These are phyloP conservation scores for Phoma sp. DNA, from an alignment of 2,329 filamentous ascomycete species.

Conservation along the genomic window DNA sequence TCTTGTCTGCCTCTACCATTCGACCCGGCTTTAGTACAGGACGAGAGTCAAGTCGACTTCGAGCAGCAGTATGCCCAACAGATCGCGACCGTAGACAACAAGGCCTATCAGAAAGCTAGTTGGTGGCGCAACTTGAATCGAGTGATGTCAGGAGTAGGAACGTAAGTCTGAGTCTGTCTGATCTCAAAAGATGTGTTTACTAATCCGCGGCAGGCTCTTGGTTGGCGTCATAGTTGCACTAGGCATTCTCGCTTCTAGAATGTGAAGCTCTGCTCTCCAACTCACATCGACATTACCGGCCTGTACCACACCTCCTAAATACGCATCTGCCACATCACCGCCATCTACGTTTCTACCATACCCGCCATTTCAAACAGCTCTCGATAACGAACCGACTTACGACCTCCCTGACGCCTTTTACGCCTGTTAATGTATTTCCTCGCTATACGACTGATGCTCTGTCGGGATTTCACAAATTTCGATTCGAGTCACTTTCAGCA, in stretches of 20 bases:
- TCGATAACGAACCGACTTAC: slow-evolving; percentile 33
- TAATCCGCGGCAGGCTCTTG: slow-evolving; percentile 11
- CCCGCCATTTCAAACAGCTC: slow-evolving; percentile 11
- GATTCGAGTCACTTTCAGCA: slow-evolving; percentile 28
- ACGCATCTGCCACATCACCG: slow-evolving; percentile 4
- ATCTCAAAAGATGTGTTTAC: not conserved
- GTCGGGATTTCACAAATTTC: slow-evolving; percentile 23
- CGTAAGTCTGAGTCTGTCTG: slow-evolving; percentile 34
- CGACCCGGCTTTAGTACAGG: slow-evolving; percentile 56
- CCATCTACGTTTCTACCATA: slow-evolving; percentile 6
- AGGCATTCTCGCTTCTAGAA: slow-evolving; percentile 46
- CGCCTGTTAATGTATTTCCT: slow-evolving; percentile 18
- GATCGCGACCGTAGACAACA: slow-evolving; percentile 54
- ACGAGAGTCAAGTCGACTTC: slow-evolving; percentile 44
- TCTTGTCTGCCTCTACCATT: slow-evolving; percentile 74
- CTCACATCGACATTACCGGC: slow-evolving; percentile 9
- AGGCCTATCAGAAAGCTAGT: slow-evolving; percentile 63
- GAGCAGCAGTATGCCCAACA: slow-evolving; percentile 55
- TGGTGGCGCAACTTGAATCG: slow-evolving; percentile 71
- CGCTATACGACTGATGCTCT: slow-evolving; percentile 21
- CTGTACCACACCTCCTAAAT: slow-evolving; percentile 4
- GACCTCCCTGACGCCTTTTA: slow-evolving; percentile 13
- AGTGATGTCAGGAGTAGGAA: slow-evolving; percentile 64
- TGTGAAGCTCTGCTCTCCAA: slow-evolving; percentile 25
- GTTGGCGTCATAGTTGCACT: slow-evolving; percentile 26